phyloP scores from a whole-genome alignment of 1,284 basidiomycete genomes.

The Vanrija sp. region DNA sequence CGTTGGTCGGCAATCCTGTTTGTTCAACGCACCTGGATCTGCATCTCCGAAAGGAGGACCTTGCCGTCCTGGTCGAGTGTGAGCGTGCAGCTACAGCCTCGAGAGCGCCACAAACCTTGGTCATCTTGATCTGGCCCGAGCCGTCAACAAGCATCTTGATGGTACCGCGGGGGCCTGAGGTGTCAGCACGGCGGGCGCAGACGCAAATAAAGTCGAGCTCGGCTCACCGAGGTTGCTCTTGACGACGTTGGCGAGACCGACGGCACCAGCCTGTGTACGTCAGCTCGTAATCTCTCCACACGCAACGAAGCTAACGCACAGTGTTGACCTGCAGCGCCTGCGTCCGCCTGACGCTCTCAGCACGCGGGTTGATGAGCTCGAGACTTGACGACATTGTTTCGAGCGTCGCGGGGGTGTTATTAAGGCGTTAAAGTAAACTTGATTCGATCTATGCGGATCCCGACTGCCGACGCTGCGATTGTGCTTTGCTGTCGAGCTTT shows the following conservation, averaged over 20 bases:
- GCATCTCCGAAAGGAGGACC: slow-evolving; percentile 98
- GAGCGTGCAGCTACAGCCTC: not conserved
- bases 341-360: slow-evolving; percentile 87
- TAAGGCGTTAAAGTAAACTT: no score
- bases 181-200: slow-evolving; percentile 3
- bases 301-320: slow-evolving; percentile 44
- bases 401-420: not conserved
- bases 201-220: not conserved
- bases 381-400: slow-evolving; percentile 52
- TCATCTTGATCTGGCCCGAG: slow-evolving; percentile 99
- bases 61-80: slow-evolving; percentile 69
- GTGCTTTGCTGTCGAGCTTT: no score
- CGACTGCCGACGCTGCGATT: no score
- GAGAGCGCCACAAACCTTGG: slow-evolving; percentile 60
- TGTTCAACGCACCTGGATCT: slow-evolving; percentile 66
- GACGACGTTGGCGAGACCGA: slow-evolving; percentile 96
- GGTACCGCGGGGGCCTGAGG: slow-evolving; percentile 82
- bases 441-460: no score
- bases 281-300: no score
- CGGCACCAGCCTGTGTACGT: slow-evolving; percentile 62
- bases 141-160: slow-evolving; percentile 99
- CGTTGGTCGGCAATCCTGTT: not conserved
- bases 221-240: slow-evolving; percentile 86
- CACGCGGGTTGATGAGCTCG: slow-evolving; percentile 91
- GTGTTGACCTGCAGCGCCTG: slow-evolving; percentile 83